Evolutionary conservation across 306 rosid species (phyloP), one percentile per base, ranked within the genome.

Genomic region (Glycine tomentella): DNA sequence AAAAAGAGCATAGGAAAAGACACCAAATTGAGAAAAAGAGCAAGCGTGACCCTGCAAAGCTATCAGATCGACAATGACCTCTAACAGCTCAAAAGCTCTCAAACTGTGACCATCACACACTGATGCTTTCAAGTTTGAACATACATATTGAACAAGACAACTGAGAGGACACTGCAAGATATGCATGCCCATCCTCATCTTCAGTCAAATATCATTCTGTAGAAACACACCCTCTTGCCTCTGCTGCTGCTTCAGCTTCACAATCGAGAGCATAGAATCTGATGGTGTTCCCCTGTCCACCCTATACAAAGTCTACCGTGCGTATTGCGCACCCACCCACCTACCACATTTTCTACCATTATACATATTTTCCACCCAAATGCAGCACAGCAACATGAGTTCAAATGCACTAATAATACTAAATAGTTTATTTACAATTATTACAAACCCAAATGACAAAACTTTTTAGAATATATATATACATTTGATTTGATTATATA

Each of bases 31-130:
- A 61, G 74, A 74, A 53, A 86, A 80, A 73, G 77, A 52, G 65
- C 34, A 61, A n/a, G 91, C 88, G 92, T 91, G 92, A 74, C 82
- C 79, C 91, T 80, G 89, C 81, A 75, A 86, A 81, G 74, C 34
- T 25, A 66, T 66, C 86, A 55, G 82, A 57, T 8, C 8, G 88
- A 85, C 80, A 84, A 75, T 14, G 80, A 79, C 89, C 83, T 55
- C 77, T 33, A 86, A 81, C 83, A 76, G 80, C 61, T 51, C 15
- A 61, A 68, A 67, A 48, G 48, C 76, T 67, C 76, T 68, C 76
- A 52, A 68, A 42, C 77, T 44, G 81, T 45, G 73, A 70, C 85
- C 79, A 15, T 67, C 72, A 17, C n/a, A n/a, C 80, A 38, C 44
- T 55, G 73, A 63, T 82, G 38, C 67, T 46, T 75, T 42, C 73